These are phyloP conservation scores for Leishmania tropica DNA, from an alignment of 208 protist species.

Conservation along the genomic window DNA sequence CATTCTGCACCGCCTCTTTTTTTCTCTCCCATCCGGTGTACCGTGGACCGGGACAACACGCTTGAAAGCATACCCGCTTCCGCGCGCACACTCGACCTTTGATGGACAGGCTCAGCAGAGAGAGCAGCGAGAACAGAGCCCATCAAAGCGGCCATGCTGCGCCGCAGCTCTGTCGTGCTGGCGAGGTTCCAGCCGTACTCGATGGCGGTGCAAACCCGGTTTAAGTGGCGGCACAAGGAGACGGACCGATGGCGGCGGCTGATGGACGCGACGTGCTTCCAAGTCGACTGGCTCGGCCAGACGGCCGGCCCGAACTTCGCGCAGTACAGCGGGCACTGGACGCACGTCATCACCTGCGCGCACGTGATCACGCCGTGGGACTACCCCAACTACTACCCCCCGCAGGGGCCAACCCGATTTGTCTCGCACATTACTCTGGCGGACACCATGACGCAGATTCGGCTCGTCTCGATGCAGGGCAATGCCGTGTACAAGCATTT, in stretches of 20 bases:
- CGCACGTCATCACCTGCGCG: constrained; percentile 87
- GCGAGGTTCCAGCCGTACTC: constrained; percentile 87
- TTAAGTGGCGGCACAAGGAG: constrained; percentile 93
- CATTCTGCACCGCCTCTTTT: background rate
- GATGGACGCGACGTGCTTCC: constrained; percentile 91
- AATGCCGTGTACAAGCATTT: constrained; percentile 89
- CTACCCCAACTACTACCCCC: constrained; percentile 91
- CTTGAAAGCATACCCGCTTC: background rate
- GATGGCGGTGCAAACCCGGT: constrained; percentile 90
- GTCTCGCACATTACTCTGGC: constrained; percentile 86
- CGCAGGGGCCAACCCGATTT: constrained; percentile 81
- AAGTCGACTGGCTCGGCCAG: constrained; percentile 84
- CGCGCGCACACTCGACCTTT: background rate
- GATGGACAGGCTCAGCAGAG: background rate
- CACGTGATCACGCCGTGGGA: constrained; percentile 92
- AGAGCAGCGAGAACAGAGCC: background rate
- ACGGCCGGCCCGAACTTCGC: constrained; percentile 77
- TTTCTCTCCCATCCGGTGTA: background rate
- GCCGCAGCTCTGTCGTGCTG: constrained; percentile 1
- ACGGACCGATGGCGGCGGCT: constrained; percentile 89
- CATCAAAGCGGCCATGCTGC: constrained; percentile 16
- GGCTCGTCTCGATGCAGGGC: constrained; percentile 79
- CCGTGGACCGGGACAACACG: background rate
- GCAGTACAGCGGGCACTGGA: constrained; percentile 90
- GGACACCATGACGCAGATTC: constrained; percentile 88